Conservation (phyloP, 2,329 filamentous ascomycete species). For the Sporothrix euskadiensis region DNA sequence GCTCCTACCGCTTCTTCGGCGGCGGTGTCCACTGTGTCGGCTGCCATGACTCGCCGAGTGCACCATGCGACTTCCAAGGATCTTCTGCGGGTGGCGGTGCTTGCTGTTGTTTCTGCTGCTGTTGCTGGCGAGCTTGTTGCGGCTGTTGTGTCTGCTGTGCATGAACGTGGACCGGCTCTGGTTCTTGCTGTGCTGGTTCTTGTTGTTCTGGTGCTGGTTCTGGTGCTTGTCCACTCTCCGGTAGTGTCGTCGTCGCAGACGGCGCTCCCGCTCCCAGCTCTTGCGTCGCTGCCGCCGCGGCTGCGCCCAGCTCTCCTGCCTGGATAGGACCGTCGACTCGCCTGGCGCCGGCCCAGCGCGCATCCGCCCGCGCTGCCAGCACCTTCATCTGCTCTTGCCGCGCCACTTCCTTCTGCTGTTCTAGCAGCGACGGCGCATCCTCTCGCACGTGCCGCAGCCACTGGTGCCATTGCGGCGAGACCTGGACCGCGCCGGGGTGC, state of each 20-base stretch:
- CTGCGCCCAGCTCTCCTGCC: slow-evolving; percentile 20
- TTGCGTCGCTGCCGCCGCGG: slow-evolving; percentile 17
- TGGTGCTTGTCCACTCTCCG: not conserved
- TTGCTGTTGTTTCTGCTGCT: slow-evolving; percentile 19
- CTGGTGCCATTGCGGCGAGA: slow-evolving; percentile 66
- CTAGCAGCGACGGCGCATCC: slow-evolving; percentile 56
- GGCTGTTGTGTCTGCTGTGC: not conserved
- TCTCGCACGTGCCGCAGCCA: slow-evolving; percentile 64
- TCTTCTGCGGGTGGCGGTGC: slow-evolving; percentile 39
- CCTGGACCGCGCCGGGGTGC: slow-evolving; percentile 56
- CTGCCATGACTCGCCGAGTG: slow-evolving; percentile 66
- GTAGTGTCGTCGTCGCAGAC: not conserved
- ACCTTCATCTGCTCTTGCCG: slow-evolving; percentile 56
- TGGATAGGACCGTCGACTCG: slow-evolving; percentile 31
- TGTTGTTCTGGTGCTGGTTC: not conserved
- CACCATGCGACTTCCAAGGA: slow-evolving; percentile 61
- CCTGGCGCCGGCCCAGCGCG: slow-evolving; percentile 61
- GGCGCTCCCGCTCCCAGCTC: slow-evolving; percentile 28
- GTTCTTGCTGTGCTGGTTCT: not conserved
- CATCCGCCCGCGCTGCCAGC: slow-evolving; percentile 63
- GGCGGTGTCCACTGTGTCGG: slow-evolving; percentile 58
- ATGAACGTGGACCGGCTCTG: slow-evolving; percentile 17
- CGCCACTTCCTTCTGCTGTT: slow-evolving; percentile 56
- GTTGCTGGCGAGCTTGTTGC: not conserved
- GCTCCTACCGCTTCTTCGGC: slow-evolving; percentile 39